Percentiles rank a stretch among this genome's conserved stretches.
These are phyloP conservation scores for Brettanomyces nanus DNA, from an alignment of 805 yeast genomes.

Conservation along the genomic window DNA sequence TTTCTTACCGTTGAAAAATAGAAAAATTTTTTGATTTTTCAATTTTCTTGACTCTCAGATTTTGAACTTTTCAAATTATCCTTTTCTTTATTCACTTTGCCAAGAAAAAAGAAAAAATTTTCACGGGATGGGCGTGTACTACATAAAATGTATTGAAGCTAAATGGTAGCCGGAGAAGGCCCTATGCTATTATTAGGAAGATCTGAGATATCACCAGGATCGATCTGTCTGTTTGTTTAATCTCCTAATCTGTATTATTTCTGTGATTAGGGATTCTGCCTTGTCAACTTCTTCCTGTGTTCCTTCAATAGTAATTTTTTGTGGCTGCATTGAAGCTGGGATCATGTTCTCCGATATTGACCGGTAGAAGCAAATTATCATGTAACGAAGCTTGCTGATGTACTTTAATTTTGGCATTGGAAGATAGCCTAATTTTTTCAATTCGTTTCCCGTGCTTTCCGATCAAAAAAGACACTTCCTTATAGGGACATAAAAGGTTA, in stretches of 20 bases:
- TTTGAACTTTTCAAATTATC: too few species aligned
- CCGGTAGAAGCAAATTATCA: neutral
- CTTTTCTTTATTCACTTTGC: too few species aligned
- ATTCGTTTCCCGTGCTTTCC: conserved; percentile 36
- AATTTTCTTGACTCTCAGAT: too few species aligned
- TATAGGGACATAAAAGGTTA: too few species aligned
- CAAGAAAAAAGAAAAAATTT: too few species aligned
- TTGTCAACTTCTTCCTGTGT: conserved; percentile 3
- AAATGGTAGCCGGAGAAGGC: too few species aligned
- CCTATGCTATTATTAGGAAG: too few species aligned
- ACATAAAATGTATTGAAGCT: too few species aligned
- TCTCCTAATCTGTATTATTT: neutral
- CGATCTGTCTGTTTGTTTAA: neutral
- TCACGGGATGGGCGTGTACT: too few species aligned
- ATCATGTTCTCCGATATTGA: neutral
- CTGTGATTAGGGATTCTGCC: neutral
- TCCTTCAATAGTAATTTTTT: conserved; percentile 11
- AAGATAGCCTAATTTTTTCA: conserved; percentile 24
- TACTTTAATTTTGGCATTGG: conserved; percentile 34
- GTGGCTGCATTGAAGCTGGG: conserved; percentile 9
- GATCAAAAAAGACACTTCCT: conserved; percentile 33
- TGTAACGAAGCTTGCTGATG: too few species aligned
- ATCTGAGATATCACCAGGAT: neutral
- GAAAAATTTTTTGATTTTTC: too few species aligned
- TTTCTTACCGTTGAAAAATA: too few species aligned